These are phyloP conservation scores for Annulohypoxylon nitens DNA, from an alignment of 495 filamentous ascomycete species.

Conservation along the genomic window DNA sequence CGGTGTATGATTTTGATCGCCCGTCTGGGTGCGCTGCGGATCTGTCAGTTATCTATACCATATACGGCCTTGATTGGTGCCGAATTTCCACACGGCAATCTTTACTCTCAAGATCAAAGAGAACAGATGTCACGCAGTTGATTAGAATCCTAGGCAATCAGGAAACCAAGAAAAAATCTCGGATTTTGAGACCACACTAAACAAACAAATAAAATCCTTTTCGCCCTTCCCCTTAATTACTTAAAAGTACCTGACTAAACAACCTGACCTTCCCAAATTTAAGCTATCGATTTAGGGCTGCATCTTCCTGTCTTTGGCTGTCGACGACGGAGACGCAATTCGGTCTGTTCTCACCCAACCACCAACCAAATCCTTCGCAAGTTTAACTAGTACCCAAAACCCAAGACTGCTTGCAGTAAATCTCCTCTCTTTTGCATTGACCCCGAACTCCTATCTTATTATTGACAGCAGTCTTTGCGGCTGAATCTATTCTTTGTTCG, in stretches of 20 bases:
- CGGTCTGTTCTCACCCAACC: not conserved
- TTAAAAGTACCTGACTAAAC: not conserved
- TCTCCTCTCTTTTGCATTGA: constrained; percentile 24
- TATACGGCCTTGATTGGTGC: constrained; percentile 31
- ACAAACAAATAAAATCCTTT: constrained; percentile 19
- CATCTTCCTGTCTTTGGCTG: constrained; percentile 3
- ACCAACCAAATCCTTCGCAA: constrained; percentile 34
- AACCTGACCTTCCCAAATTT: not conserved
- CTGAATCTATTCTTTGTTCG: constrained; percentile 41
- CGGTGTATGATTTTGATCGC: constrained; percentile 43
- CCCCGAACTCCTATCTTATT: constrained; percentile 10
- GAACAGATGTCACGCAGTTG: constrained; percentile 25
- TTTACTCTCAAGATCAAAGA: constrained; percentile 21
- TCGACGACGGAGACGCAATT: constrained; percentile 16
- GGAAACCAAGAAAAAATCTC: not conserved
- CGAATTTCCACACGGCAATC: constrained; percentile 30
- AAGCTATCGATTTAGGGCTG: constrained; percentile 20
- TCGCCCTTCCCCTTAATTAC: not conserved
- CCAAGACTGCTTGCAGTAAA: constrained; percentile 1
- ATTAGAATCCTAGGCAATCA: not conserved
- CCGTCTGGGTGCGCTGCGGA: constrained; percentile 39
- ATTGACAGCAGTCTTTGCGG: constrained; percentile 35
- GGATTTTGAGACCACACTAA: constrained; percentile 13
- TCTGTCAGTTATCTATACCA: constrained; percentile 40
- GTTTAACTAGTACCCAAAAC: not conserved